Base-by-base conservation (phyloP, 805 yeast species). In the Saccharomycopsis guyanensis region DNA sequence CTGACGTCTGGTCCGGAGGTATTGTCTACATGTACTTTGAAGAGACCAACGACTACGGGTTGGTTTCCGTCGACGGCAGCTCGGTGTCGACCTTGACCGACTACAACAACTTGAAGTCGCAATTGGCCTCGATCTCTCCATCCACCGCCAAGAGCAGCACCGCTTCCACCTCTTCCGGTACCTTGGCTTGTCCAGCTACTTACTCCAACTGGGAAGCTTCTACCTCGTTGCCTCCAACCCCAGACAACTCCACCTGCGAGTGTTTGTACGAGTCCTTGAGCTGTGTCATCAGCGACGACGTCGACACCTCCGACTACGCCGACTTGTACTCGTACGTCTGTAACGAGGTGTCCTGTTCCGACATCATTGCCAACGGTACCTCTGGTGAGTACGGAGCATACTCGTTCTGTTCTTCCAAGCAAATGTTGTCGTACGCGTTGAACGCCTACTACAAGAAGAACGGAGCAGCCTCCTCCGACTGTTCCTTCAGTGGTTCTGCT, bases 1-100 rank as follows among this genome's bases (percentile, higher is more conserved):
- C 88, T 53, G 82, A 73, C 62, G 82, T 82, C 51, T 84, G 91
- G 93, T 83, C 91, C 42, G 91, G 94, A 68, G 94, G 91, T 75
- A 83, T 84, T 59, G 91, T 83, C 46, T 84, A 82, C 70, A 78
- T 83, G 89, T 84, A 83, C 69, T 84, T 77, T 66, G 73, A 84
- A 69, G 91, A 84, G 69, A 68, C 66, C 46, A 83, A 83, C 68
- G 64, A 82, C 57, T 83, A 82, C 59, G 91, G 94, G 69, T 72
- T 83, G 60, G 89, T 83, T 45, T 54, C 75, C 45, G 64, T 78
- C 52, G 66, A 64, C 44, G 67, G 66, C 53, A 68, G 66, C 27
- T 50, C 63, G n/a, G 82, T 80, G 50, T 62, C 68, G 43, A 82
- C 91, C 47, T 66, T 80, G 66, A 64, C 63, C 40, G 91, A 83